These are phyloP conservation scores for Quercus suber DNA, from an alignment of 306 rosid species.

Conservation along the genomic window DNA sequence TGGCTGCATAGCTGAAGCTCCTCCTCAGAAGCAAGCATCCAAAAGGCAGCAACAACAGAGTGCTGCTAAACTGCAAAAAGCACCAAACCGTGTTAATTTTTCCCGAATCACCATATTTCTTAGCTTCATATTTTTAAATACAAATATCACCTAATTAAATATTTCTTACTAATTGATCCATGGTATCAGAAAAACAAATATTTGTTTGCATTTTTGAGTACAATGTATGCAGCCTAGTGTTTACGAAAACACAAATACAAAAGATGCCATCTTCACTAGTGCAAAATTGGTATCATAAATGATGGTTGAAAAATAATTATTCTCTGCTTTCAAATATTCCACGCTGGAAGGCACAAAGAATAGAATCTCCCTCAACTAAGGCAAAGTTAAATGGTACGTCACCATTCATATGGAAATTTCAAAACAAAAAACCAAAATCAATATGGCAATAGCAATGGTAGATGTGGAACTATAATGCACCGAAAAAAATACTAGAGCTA, in stretches of 20 bases:
- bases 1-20: background rate
- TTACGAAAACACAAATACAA: background rate
- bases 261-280: background rate
- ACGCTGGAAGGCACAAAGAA: too few species aligned
- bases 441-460: too few species aligned
- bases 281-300: background rate
- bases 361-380: too few species aligned
- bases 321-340: background rate
- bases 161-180: background rate
- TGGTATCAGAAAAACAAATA: background rate
- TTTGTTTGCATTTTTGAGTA: background rate
- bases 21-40: conserved; percentile 39
- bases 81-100: background rate
- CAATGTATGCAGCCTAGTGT: background rate
- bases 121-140: background rate
- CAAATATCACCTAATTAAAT: background rate
- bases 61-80: conserved; percentile 31
- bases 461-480: too few species aligned
- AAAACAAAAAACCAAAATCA: too few species aligned
- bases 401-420: too few species aligned
- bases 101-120: background rate
- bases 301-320: background rate
- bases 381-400: too few species aligned
- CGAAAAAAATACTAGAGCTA: too few species aligned
- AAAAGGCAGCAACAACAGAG: conserved; percentile 43